A percentile compares a stretch with the other conserved stretches of the same genome.
Conservation (phyloP, 2,329 filamentous ascomycete species). For the Colletotrichum salicis region DNA sequence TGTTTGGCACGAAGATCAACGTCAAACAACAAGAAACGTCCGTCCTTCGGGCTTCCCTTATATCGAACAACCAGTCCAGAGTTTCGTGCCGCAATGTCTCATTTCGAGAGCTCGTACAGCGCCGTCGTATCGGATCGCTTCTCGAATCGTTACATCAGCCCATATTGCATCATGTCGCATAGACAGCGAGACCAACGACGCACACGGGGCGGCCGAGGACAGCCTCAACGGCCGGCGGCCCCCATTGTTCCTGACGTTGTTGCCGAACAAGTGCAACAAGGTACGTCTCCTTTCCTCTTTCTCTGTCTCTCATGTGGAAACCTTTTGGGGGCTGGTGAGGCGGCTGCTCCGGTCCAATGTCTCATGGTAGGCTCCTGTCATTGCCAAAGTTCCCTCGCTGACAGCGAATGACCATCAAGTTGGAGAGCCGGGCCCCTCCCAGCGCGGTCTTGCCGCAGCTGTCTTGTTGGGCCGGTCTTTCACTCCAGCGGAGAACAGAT, state of each 20-base stretch:
- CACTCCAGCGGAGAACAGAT: background rate
- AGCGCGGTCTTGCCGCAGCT: background rate
- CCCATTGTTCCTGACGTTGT: background rate
- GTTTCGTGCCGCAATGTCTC: background rate
- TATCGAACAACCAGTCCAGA: background rate
- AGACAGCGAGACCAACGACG: background rate
- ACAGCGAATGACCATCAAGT: background rate
- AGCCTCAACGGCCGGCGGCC: background rate
- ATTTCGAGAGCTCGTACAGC: background rate
- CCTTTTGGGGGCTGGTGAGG: background rate
- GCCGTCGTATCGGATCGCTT: background rate
- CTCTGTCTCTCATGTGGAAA: background rate
- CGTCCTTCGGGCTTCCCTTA: background rate
- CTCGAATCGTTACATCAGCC: background rate
- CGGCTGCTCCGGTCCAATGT: background rate
- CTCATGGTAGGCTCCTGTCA: background rate
- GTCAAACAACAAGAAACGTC: too few species aligned
- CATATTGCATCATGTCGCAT: background rate
- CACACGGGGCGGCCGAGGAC: background rate
- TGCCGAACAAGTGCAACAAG: background rate
- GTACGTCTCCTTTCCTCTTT: background rate
- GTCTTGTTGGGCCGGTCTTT: background rate
- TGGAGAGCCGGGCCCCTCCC: background rate
- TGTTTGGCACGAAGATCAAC: too few species aligned
- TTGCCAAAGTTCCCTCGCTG: background rate